Conservation (phyloP, 2,329 filamentous ascomycete species). For the Chalaropsis ovoidea region DNA sequence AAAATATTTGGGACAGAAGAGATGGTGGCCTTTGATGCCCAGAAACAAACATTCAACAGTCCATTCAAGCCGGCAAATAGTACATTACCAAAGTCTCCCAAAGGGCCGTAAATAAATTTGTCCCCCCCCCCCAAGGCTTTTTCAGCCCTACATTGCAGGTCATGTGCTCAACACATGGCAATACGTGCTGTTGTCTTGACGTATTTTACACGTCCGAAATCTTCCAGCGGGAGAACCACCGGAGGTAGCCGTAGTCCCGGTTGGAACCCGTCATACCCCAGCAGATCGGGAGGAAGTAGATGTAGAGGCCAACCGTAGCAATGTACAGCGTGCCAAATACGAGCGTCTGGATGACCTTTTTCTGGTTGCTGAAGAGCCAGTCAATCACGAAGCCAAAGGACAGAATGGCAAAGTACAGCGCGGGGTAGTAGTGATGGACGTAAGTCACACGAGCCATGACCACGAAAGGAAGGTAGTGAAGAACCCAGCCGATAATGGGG, state of each 20-base stretch:
- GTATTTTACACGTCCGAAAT: slow-evolving; percentile 49
- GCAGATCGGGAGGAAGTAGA: slow-evolving; percentile 84
- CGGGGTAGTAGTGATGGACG: slow-evolving; percentile 98
- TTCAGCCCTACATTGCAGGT: neutral
- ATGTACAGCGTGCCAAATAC: slow-evolving; percentile 68
- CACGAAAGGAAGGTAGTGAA: slow-evolving; percentile 92
- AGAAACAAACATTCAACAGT: neutral
- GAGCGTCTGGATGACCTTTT: slow-evolving; percentile 51
- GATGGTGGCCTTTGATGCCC: neutral
- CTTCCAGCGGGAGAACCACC: slow-evolving; percentile 84
- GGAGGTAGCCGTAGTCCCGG: slow-evolving; percentile 78
- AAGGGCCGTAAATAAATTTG: neutral
- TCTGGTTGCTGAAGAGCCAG: slow-evolving; percentile 63
- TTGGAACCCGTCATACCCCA: slow-evolving; percentile 89
- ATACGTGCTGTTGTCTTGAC: neutral
- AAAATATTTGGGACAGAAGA: slow-evolving; percentile 11
- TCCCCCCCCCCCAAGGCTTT: neutral
- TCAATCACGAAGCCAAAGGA: slow-evolving; percentile 79
- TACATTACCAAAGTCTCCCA: neutral
- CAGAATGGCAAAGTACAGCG: slow-evolving; percentile 93
- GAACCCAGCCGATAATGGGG: slow-evolving; percentile 83
- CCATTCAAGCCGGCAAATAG: neutral
- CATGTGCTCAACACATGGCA: slow-evolving; percentile 1
- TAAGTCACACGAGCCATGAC: slow-evolving; percentile 98
- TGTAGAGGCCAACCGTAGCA: slow-evolving; percentile 68